Percentiles rank a stretch among this genome's conserved stretches.
phyloP scores from a whole-genome alignment of 2,329 filamentous ascomycete genomes.

The Aspergillus eucalypticola region DNA sequence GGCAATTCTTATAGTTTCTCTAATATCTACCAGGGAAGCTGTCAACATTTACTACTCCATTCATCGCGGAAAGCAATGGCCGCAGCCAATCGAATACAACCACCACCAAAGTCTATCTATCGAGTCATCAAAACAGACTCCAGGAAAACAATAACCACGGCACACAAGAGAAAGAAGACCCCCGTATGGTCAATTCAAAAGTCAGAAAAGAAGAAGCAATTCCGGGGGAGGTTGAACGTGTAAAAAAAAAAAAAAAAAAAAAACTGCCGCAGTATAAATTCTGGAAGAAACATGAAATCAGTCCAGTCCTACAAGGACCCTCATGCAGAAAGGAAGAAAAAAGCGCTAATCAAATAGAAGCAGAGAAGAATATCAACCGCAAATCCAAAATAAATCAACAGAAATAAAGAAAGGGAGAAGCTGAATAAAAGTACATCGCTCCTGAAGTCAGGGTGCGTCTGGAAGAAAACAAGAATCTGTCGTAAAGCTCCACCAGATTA shows the following conservation, averaged over 20 bases:
- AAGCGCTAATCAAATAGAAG: slow-evolving; percentile 3
- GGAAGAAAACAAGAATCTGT: slow-evolving; percentile 13
- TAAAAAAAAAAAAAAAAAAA: slow-evolving; percentile 1
- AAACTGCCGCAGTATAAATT: slow-evolving; percentile 10
- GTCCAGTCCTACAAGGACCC: neutral
- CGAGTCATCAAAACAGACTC: neutral
- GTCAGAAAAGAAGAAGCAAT: neutral
- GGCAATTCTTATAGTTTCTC: too few species aligned
- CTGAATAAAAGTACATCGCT: slow-evolving; percentile 15
- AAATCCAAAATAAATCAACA: neutral
- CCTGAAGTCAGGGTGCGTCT: slow-evolving; percentile 12
- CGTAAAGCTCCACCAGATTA: slow-evolving; percentile 24
- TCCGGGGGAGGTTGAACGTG: neutral
- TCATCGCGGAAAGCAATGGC: neutral
- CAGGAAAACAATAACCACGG: neutral
- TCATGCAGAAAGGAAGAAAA: neutral
- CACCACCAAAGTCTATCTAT: neutral
- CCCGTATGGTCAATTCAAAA: neutral
- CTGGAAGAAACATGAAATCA: slow-evolving; percentile 7
- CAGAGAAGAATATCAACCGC: neutral
- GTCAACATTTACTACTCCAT: neutral
- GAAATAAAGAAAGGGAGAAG: slow-evolving; percentile 6
- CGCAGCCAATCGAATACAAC: neutral
- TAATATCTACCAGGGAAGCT: too few species aligned
- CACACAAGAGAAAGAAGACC: neutral